phyloP scores from a whole-genome alignment of 805 yeast genomes.

The Grigorovia jiainica region DNA sequence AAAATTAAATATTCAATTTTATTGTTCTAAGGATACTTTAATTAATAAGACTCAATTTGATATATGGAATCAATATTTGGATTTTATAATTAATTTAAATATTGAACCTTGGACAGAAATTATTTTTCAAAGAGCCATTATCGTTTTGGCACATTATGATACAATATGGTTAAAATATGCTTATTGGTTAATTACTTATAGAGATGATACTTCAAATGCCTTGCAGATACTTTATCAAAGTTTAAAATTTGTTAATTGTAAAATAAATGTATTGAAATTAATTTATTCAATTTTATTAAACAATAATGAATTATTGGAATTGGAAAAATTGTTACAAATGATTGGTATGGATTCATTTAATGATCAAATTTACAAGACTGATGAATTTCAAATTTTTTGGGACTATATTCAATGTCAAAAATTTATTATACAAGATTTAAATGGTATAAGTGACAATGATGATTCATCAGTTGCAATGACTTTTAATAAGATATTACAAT shows the following conservation, averaged over 20 bases:
- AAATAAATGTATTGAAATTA: conserved; percentile 14
- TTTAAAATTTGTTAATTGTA: conserved; percentile 14
- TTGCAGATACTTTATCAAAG: conserved; percentile 18
- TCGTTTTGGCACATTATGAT: conserved; percentile 25
- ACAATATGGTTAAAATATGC: conserved; percentile 25
- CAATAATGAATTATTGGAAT: conserved; percentile 13
- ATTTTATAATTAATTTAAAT: conserved; percentile 18
- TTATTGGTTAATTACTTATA: conserved; percentile 19
- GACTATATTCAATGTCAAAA: conserved; percentile 22
- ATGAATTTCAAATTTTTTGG: conserved; percentile 24
- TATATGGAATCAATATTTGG: conserved; percentile 23
- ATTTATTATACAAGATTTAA: conserved; percentile 10
- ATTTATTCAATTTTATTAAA: conserved; percentile 16
- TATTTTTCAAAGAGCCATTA: conserved; percentile 27
- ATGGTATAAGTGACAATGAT: neutral
- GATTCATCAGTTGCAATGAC: conserved; percentile 5
- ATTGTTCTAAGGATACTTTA: conserved; percentile 21
- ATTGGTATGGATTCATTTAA: conserved; percentile 10
- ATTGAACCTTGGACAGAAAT: conserved; percentile 15
- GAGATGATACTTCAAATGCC: conserved; percentile 16
- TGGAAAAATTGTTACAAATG: conserved; percentile 10
- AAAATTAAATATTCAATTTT: conserved; percentile 20
- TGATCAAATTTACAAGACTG: conserved; percentile 13
- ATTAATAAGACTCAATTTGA: conserved; percentile 16
- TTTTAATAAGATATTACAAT: conserved; percentile 10